A percentile compares a stretch with the other conserved stretches of the same genome.
These are phyloP conservation scores for Alternaria dauci DNA, from an alignment of 2,329 filamentous ascomycete genomes.

Conservation along the genomic window DNA sequence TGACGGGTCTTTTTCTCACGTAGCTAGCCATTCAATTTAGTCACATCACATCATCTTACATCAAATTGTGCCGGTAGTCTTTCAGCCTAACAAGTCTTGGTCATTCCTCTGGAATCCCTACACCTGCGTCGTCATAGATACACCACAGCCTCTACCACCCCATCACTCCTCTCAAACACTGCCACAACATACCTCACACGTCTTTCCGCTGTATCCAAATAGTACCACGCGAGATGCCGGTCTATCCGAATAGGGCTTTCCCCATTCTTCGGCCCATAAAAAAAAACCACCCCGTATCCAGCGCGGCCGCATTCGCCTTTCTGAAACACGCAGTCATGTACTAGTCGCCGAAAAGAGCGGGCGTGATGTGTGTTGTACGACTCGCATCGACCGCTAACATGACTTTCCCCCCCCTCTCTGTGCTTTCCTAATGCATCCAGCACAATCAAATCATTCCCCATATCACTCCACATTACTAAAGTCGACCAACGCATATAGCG, in stretches of 20 bases:
- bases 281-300: slow-evolving; percentile 4
- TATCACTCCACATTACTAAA: slow-evolving; percentile 1
- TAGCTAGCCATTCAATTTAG: slow-evolving; percentile 10
- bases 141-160: neutral
- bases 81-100: neutral
- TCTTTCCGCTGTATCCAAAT: neutral
- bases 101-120: neutral
- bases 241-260: neutral
- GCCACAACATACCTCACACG: neutral
- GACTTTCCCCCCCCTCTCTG: neutral
- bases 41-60: neutral
- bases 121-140: neutral
- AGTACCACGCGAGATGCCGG: slow-evolving; percentile 2
- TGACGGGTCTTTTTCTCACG: slow-evolving; percentile 30
- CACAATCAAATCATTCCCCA: slow-evolving; percentile 4
- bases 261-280: slow-evolving; percentile 1
- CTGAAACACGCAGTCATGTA: neutral
- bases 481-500: neutral
- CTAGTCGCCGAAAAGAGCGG: slow-evolving; percentile 3
- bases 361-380: neutral
- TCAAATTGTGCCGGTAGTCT: neutral
- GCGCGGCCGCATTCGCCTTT: slow-evolving; percentile 1
- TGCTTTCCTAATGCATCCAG: slow-evolving; percentile 2
- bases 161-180: neutral
- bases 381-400: neutral